Base-by-base conservation (phyloP, 768 basidiomycete genomes). In the Suillus alpinus region DNA sequence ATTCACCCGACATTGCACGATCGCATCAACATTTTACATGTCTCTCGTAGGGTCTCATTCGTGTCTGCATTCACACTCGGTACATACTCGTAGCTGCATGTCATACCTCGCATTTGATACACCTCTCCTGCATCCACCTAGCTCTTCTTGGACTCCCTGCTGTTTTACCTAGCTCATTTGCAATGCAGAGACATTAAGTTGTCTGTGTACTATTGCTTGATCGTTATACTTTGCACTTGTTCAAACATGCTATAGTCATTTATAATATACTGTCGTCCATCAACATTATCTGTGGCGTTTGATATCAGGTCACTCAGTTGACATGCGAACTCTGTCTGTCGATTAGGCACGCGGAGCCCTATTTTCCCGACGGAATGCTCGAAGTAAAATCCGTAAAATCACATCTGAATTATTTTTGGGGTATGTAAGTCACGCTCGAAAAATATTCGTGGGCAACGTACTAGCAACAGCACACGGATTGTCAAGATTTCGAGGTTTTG, bases 81-180 rank as follows among this genome's bases (percentile, higher is more conserved):
- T 58, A 32, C 29, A 50, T 50, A 61, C 61, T 57, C 49, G 56
- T 65, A 57, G 61, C 36, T 59, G 61, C 71, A 73, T 74, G 71
- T 61, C 60, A 66, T 59, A 61, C 65, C 58, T 63, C 40, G 63
- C 69, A 71, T 62, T 59, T 41, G 32, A 36, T 59, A 52, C 56
- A 44, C 47, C 55, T 50, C 36, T 46, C 26, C 56, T 44, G 36
- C 62, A 55, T 63, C 58, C 59, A 50, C 58, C 60, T 43, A 57
- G 61, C 26, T 44, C 61, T 53, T 47, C 44, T 66, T 60, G 69
- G 64, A 62, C 67, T 62, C 49, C n/a, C 59, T 60, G 49, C 61
- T 46, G 59, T 55, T 61, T 56, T 47, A 43, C 52, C 57, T 55
- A 55, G 37, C 53, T 55, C 53, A 55, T 26, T 39, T 55, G 53